Base-by-base conservation (phyloP, 352 stramenopile species). In the Phytophthora fragariae region DNA sequence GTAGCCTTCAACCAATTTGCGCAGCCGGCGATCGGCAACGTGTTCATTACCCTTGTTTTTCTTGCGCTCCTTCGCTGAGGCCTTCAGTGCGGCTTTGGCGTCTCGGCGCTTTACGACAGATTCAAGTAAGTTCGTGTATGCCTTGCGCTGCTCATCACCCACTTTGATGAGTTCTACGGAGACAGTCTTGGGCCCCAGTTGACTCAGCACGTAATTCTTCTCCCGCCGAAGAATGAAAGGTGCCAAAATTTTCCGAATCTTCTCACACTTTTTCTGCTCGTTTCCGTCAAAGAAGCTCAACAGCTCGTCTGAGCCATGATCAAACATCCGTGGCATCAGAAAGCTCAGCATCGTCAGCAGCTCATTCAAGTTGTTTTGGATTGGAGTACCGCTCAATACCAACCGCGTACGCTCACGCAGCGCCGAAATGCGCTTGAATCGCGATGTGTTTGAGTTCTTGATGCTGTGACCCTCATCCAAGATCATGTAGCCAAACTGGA, bases 161-260 rank as follows among this genome's bases (percentile, higher is more conserved):
- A 98, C 81, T 35, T 91, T 81, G 2, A 99, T 70, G 66, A 94
- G 88, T 72, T 98, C 82, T 0, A 98, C 77, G 4, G 85, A 64
- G 39, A 91, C 79, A 3, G 82, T 98, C 73, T 98, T 98, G 2
- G 88, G 59, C 27, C 95, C 85, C 5, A 98, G 81, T 70, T 99
- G 95, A 60, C 83, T 87, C 52, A 99, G 81, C 19, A 99, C 98
- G 64, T 98, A 97, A 67, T 91, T 88, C 79, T 99, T 99, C 44
- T 99, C 90, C 29, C 98, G 89, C 9, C 98, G 83, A 46, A 99
- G 81, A 9, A 99, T 97, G 77, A 99, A 99, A 1, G 98, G 98
- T n/a, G 94, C 92, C 73, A 99, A 92, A 62, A 99, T 92, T 59
- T 97, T 92, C 21, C 90, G 90, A 15, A 98, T 83, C 85, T 98